These are phyloP conservation scores for Rosa multiflora DNA, from an alignment of 306 rosid genomes.

Conservation along the genomic window DNA sequence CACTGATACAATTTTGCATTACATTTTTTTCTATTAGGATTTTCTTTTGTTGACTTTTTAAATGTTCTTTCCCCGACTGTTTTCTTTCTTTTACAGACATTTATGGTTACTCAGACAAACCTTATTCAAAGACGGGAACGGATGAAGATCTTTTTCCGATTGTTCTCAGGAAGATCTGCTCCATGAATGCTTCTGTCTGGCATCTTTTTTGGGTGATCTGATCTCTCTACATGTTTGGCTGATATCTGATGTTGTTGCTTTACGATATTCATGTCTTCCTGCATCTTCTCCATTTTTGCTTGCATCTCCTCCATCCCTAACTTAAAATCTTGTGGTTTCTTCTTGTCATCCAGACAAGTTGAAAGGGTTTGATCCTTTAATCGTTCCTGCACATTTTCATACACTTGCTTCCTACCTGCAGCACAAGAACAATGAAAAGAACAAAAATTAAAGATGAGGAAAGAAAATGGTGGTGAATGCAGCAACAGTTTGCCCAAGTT, in stretches of 20 bases:
- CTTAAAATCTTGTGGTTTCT: slow-evolving; percentile 38
- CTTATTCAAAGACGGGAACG: slow-evolving; percentile 59
- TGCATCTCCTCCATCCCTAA: slow-evolving; percentile 41
- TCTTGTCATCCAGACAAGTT: slow-evolving; percentile 32
- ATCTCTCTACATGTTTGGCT: slow-evolving; percentile 32
- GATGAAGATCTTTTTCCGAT: slow-evolving; percentile 58
- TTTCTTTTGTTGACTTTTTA: not conserved
- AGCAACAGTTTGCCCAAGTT: not conserved
- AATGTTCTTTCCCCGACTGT: not conserved
- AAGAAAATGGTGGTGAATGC: not conserved
- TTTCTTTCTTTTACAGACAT: not conserved
- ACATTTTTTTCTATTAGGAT: not conserved
- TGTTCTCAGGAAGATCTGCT: slow-evolving; percentile 32
- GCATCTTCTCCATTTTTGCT: slow-evolving; percentile 41
- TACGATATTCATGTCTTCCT: slow-evolving; percentile 31
- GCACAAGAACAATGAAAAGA: not conserved
- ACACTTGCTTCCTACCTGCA: slow-evolving; percentile 54
- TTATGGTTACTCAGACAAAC: not conserved
- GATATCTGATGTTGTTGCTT: slow-evolving; percentile 43
- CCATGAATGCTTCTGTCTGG: slow-evolving; percentile 39
- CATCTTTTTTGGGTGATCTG: slow-evolving; percentile 38
- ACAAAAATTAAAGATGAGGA: not conserved
- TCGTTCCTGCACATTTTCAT: slow-evolving; percentile 43
- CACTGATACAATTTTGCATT: not conserved
- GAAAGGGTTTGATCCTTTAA: slow-evolving; percentile 34